Percentiles rank a stretch among this genome's conserved stretches.
These are phyloP conservation scores for Nicotiana rustica DNA, from an alignment of 305 asterid genomes.

Conservation along the genomic window DNA sequence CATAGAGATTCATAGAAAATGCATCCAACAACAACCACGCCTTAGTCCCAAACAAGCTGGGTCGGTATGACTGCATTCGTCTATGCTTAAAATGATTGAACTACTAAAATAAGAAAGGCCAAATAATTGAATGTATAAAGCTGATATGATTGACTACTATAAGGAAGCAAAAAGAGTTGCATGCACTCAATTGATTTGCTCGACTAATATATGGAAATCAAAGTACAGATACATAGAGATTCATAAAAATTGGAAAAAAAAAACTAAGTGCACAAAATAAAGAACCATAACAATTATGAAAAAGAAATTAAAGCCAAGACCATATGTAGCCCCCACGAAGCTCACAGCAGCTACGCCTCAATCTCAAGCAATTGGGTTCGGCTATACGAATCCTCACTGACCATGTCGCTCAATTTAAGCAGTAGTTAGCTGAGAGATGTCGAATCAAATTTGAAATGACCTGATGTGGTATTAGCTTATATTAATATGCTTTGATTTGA, in stretches of 20 bases:
- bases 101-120: neutral
- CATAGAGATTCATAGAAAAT: constrained; percentile 9
- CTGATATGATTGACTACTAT: neutral
- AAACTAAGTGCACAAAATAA: neutral
- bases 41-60: neutral
- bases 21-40: neutral
- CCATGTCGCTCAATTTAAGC: neutral
- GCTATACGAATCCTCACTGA: too few relatives aligned
- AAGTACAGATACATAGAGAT: neutral
- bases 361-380: too few relatives aligned
- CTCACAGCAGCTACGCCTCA: too few relatives aligned
- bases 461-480: neutral
- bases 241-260: neutral
- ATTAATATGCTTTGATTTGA: neutral
- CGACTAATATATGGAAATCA: neutral
- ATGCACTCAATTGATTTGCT: neutral
- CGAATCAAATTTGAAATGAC: constrained; percentile 13
- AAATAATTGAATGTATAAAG: constrained; percentile 9
- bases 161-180: constrained; percentile 20
- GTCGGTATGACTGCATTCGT: neutral
- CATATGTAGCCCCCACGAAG: neutral
- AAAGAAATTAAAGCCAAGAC: constrained; percentile 5
- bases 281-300: neutral
- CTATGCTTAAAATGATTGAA: neutral
- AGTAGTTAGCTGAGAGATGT: neutral